These are phyloP conservation scores for Sordariomycetes sp. DNA, from an alignment of 2,329 filamentous ascomycete genomes.

Conservation along the genomic window DNA sequence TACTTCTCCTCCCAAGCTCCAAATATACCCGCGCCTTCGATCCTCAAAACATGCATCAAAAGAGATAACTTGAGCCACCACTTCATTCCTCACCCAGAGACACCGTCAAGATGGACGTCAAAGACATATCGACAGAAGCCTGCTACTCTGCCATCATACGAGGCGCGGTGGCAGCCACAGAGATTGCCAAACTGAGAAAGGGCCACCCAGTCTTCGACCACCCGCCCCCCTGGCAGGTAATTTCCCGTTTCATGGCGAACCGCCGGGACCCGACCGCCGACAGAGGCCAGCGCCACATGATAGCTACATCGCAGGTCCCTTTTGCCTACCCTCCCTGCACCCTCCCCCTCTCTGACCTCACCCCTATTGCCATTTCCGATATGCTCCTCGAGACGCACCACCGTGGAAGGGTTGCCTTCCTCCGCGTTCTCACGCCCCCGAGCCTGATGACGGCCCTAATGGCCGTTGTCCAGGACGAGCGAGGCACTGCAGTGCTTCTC, in stretches of 20 bases:
- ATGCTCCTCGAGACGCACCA: slow-evolving; percentile 18
- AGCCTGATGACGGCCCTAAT: slow-evolving; percentile 9
- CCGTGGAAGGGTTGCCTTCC: slow-evolving; percentile 8
- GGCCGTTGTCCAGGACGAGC: slow-evolving; percentile 24
- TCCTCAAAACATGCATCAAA: too few species aligned
- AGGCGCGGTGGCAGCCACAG: not conserved
- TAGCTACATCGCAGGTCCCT: not conserved
- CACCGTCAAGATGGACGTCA: not conserved
- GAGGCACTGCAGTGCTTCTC: slow-evolving; percentile 18
- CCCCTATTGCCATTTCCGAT: slow-evolving; percentile 12
- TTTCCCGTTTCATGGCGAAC: not conserved
- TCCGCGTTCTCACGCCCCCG: slow-evolving; percentile 11
- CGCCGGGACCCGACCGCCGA: not conserved
- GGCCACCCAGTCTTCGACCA: not conserved
- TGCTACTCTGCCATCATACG: not conserved
- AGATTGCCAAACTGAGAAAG: not conserved
- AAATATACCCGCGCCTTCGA: too few species aligned
- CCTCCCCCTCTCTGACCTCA: slow-evolving; percentile 8
- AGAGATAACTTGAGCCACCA: not conserved
- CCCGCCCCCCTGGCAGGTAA: not conserved
- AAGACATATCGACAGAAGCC: not conserved
- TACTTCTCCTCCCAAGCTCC: too few species aligned
- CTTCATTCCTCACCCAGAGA: not conserved
- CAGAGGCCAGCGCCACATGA: not conserved
- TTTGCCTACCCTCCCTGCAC: slow-evolving; percentile 13